Base-by-base conservation (phyloP, 2,329 filamentous ascomycete genomes). In the Cytospora piceicola region DNA sequence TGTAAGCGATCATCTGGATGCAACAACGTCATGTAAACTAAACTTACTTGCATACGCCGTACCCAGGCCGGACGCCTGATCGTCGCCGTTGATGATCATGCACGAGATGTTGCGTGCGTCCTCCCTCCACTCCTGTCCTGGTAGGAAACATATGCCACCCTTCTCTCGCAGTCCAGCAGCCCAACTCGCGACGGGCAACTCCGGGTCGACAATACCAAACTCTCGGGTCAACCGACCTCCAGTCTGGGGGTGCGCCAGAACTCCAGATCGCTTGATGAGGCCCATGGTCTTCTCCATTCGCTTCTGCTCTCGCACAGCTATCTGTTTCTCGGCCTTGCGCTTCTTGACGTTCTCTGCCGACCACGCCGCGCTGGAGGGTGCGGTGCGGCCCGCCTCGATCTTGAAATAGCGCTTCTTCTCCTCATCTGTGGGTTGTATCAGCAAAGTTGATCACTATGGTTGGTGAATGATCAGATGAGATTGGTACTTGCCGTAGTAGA, bases 381-480 rank as follows among this genome's bases (percentile, higher is more conserved):
- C 71, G 2, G 70, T 72, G 30, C 83, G 80, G 49, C 84, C 80
- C 55, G 81, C 83, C 72, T 90, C 85, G 58, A 91, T 84, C 71
- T 86, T 88, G 76, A 91, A 92, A 72, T 91, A 92, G 69, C 86
- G 89, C 46, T 82, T 83, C 74, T 86, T 90, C 53, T 82, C 81
- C 17, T 75, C 60, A 67, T 88, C 86, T 87, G 65, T 9, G 36
- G 17, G 56, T 4, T 24, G 22, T 7, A 24, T 55, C 52, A 64
- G 61, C 7, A 17, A 27, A 17, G 12, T 11, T 49, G n/a, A 24
- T 22, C 8, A 49, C 22, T 30, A 51, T 14, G 39, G 7, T 4
- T 30, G 42, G 14, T 14, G 15, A 29, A 29, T 29, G 27, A 29
- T 22, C 22, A n/a, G 9, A 29, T 46, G n/a, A 8, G 22, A 14